A percentile compares a stretch with the other conserved stretches of the same genome.
Evolutionary conservation across 176 grass and related monocot genomes (phyloP).

Genomic region (Musa beccarii): DNA sequence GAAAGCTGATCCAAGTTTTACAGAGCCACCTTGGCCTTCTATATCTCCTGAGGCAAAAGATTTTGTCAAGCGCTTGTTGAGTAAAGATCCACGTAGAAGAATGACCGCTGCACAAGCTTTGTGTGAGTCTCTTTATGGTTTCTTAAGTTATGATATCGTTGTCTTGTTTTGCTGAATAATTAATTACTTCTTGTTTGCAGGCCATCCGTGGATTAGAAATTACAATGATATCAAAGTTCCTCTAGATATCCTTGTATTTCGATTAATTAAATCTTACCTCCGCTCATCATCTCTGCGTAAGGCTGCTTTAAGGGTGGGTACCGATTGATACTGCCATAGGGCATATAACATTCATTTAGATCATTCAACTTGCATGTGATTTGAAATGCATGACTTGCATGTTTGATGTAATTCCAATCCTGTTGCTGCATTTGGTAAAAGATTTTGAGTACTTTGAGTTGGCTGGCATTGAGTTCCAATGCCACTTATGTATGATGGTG

Average conservation of each 20-base stretch:
- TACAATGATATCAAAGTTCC: slow-evolving; percentile 53
- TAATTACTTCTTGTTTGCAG: slow-evolving; percentile 28
- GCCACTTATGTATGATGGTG: too few relatives aligned
- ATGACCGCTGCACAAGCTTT: slow-evolving; percentile 82
- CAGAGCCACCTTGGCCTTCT: slow-evolving; percentile 66
- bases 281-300: slow-evolving; percentile 64
- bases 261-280: slow-evolving; percentile 65
- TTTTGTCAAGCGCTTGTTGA: slow-evolving; percentile 66
- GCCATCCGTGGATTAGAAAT: slow-evolving; percentile 83
- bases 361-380: not conserved
- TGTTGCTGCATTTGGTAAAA: too few relatives aligned
- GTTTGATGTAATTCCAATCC: not conserved
- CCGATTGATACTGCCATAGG: not conserved
- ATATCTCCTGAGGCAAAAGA: slow-evolving; percentile 59
- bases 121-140: slow-evolving; percentile 26
- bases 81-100: slow-evolving; percentile 66
- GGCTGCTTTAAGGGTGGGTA: slow-evolving; percentile 58
- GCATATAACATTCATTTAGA: not conserved
- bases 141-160: slow-evolving; percentile 5
- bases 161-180: not conserved
- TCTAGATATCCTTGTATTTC: slow-evolving; percentile 55
- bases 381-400: not conserved
- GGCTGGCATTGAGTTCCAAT: too few relatives aligned
- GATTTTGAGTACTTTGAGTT: too few relatives aligned
- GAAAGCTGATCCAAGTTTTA: slow-evolving; percentile 71